A percentile compares a stretch with the other conserved stretches of the same genome.
phyloP scores from a whole-genome alignment of 305 asterid genomes.

The Withania somnifera region DNA sequence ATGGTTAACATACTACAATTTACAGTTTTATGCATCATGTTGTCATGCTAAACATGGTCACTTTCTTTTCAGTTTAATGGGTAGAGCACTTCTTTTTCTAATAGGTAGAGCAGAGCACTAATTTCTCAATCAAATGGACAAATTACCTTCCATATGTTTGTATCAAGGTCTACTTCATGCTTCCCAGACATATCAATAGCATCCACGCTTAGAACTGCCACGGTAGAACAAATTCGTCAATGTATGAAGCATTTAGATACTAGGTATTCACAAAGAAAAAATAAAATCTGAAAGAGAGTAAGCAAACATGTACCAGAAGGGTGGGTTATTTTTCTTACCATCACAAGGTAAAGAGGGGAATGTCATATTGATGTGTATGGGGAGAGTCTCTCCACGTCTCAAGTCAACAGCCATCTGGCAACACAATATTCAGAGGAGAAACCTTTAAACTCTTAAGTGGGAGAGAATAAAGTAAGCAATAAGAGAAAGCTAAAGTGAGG shows the following conservation, averaged over 20 bases:
- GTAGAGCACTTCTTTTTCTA: neutral
- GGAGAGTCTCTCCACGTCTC: slow-evolving; percentile 92
- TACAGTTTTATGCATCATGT: neutral
- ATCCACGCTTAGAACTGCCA: slow-evolving; percentile 84
- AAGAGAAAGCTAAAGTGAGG: neutral
- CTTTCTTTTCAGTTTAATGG: neutral
- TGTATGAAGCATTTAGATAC: neutral
- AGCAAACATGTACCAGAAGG: slow-evolving; percentile 1
- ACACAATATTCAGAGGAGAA: slow-evolving; percentile 10
- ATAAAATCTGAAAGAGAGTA: neutral
- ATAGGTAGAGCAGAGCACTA: neutral
- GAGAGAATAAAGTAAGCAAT: neutral
- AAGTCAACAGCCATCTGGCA: slow-evolving; percentile 92
- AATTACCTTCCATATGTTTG: slow-evolving; percentile 93
- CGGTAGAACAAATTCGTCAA: slow-evolving; percentile 1
- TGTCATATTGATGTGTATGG: slow-evolving; percentile 92
- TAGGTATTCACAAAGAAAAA: slow-evolving; percentile 2
- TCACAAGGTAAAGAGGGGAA: slow-evolving; percentile 97
- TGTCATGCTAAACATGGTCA: neutral
- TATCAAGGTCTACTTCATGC: slow-evolving; percentile 99
- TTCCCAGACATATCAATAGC: slow-evolving; percentile 98
- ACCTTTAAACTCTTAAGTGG: neutral
- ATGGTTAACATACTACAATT: neutral
- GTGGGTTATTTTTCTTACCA: slow-evolving; percentile 42
- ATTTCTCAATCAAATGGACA: slow-evolving; percentile 3